Base-by-base conservation (phyloP, 257 asterid genomes). In the Lithospermum erythrorhizon region DNA sequence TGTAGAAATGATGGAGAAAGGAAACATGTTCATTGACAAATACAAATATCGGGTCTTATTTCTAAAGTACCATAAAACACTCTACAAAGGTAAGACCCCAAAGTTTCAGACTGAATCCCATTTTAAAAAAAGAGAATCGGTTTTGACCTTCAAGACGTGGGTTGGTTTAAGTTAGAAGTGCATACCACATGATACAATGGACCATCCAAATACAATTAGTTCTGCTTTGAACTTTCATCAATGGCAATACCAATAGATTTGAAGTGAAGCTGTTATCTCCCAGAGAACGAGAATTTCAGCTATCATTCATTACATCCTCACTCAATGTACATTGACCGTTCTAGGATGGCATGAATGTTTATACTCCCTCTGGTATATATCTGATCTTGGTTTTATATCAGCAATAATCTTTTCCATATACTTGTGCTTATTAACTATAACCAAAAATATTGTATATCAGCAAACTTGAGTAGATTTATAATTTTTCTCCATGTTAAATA, bases 81-180 rank as follows among this genome's bases (percentile, higher is more conserved):
- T 84, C 37, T 82, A 73, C 55, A 88, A 78, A 70, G 95, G 96
- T 17, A 91, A 86, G 83, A 67, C 86, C 23, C 84, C 95, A 0
- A 86, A 91, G 57, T 66, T 91, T 64, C 95, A 88, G 81, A 82
- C 95, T 3, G 95, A 88, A 68, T 73, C 90, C 16, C 95, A 81
- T 78, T 65, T 84, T 73, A 78, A 70, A 58, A 91, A 82, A 77
- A 80, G 98, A 67, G 97, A 88, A 58, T 87, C 95, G 1, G 89
- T 88, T n/a, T 73, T 86, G 81, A 66, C 69, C 52, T 91, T 86
- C 64, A 91, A 84, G 79, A 82, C 73, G 62, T 86, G 96, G 98
- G 86, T 85, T 29, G 95, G 97, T 59, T 72, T 91, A 66, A 72
- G 73, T 70, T 73, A 72, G 68, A 57, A 63, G 14, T 65, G 18